phyloP scores from a whole-genome alignment of 1,284 basidiomycete genomes.

The Entoloma clypeatum region DNA sequence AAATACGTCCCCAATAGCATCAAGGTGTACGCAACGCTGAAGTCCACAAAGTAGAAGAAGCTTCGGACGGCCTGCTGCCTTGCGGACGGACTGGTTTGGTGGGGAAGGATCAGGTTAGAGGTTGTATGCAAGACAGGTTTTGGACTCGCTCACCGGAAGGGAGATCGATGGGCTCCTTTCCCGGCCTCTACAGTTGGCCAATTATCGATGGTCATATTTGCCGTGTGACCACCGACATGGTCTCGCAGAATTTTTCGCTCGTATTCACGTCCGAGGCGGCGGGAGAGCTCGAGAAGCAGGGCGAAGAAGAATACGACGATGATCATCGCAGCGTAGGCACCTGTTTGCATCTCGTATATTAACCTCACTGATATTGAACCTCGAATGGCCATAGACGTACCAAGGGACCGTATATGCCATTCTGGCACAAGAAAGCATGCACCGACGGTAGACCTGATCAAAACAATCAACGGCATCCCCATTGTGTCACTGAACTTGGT shows the following conservation, averaged over 20 bases:
- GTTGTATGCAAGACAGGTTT: too few relatives aligned
- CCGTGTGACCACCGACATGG: too few relatives aligned
- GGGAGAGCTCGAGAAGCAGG: slow-evolving; percentile 3
- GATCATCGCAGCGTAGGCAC: slow-evolving; percentile 4
- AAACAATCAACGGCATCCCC: too few relatives aligned
- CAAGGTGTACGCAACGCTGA: slow-evolving; percentile 6
- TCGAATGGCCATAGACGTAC: neutral
- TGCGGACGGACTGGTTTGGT: neutral
- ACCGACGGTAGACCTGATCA: slow-evolving; percentile 6
- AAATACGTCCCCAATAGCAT: slow-evolving; percentile 9
- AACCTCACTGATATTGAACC: neutral
- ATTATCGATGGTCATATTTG: too few relatives aligned
- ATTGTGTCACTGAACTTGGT: too few relatives aligned
- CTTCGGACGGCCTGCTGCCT: slow-evolving; percentile 4
- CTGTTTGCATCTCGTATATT: neutral
- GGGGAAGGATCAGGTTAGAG: too few relatives aligned
- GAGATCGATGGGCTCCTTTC: too few relatives aligned
- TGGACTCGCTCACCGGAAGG: too few relatives aligned
- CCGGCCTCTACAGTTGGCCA: too few relatives aligned
- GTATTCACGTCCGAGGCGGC: slow-evolving; percentile 8
- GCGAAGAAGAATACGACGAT: slow-evolving; percentile 5
- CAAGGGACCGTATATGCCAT: slow-evolving; percentile 7
- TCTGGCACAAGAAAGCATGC: slow-evolving; percentile 4
- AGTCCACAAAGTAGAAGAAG: slow-evolving; percentile 5
- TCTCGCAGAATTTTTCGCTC: slow-evolving; percentile 7